Base-by-base conservation (phyloP, 768 basidiomycete genomes). In the Lentinula sp. region DNA sequence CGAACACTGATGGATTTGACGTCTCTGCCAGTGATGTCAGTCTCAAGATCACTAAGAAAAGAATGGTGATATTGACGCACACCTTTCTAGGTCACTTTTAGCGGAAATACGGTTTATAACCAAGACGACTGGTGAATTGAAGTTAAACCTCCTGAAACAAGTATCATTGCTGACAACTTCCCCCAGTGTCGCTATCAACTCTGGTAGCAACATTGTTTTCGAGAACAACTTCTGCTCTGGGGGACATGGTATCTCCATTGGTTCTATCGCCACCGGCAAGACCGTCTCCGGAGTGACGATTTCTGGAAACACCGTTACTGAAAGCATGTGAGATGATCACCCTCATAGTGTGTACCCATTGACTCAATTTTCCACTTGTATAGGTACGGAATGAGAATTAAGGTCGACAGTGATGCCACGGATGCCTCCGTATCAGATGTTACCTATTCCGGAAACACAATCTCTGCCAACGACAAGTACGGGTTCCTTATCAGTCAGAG, bases 211-310 rank as follows among this genome's bases (percentile, higher is more conserved):
- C 49, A 71, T 74, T n/a, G 0, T 56, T 23, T 62, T 82, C 68
- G 61, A 70, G 58, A 51, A 76, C 52, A 79, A 81, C 65, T 16
- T 55, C 20, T 83, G 81, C 68, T 61, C 65, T 2, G 70, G 71
- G 15, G 81, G 83, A 7, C 83, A 84, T 51, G 81, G 82, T 33
- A 74, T 80, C 65, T 79, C 77, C 6, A 73, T 83, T 15, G 81
- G 78, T 23, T 79, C 81, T 2, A 75, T 79, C 61, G 36, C 61
- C 7, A 75, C 75, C 13, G 59, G 71, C 48, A 36, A 82, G 48
- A 33, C n/a, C 12, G 59, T 60, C 13, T 60, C 59, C 12, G 50
- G 50, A n/a, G 59, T 60, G 20, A 50, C 48, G 1, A 39, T 60
- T 23, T 51, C 59, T n/a, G 48, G 48, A n/a, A 60, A 83, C 68